Conservation (phyloP, 1,139 yeast genomes). For the Debaryomycetaceae sp. region DNA sequence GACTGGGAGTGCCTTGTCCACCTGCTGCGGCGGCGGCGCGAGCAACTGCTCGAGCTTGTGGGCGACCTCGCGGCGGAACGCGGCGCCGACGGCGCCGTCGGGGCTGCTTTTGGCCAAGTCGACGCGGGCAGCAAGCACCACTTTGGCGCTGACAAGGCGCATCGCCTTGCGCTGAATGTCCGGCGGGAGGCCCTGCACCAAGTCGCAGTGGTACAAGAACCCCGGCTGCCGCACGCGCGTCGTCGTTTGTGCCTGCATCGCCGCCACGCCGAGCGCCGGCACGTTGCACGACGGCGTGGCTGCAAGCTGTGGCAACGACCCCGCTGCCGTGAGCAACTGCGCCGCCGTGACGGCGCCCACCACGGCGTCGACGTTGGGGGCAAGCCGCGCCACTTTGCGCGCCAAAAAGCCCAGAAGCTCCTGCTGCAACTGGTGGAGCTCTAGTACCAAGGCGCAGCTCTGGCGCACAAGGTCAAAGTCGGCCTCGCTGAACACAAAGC, state of each 20-base stretch:
- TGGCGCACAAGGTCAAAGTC: constrained; percentile 38
- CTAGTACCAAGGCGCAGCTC: constrained; percentile 47
- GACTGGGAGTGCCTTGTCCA: constrained; percentile 73
- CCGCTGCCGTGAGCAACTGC: constrained; percentile 63
- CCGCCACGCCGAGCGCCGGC: constrained; percentile 70
- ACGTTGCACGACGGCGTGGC: constrained; percentile 79
- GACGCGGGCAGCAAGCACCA: constrained; percentile 78
- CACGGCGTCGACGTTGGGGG: constrained; percentile 76
- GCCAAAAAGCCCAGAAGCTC: constrained; percentile 55
- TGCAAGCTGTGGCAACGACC: constrained; percentile 69
- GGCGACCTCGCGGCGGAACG: constrained; percentile 56
- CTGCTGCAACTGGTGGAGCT: constrained; percentile 39
- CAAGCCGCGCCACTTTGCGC: constrained; percentile 50
- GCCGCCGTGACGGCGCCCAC: constrained; percentile 75
- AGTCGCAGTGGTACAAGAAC: constrained; percentile 48
- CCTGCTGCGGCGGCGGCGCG: constrained; percentile 70
- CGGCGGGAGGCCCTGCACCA: constrained; percentile 52
- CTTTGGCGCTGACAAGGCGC: constrained; percentile 75
- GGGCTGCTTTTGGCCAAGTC: constrained; percentile 49
- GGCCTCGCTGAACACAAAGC: constrained; percentile 20
- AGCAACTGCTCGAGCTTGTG: constrained; percentile 65
- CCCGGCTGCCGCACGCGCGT: constrained; percentile 60
- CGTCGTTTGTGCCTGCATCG: constrained; percentile 35
- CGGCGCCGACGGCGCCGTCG: constrained; percentile 54
- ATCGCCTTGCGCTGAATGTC: constrained; percentile 66